Evolutionary conservation across 805 yeast genomes (phyloP), one percentile per base, ranked within the genome.

Genomic region (Candida incommunis): DNA sequence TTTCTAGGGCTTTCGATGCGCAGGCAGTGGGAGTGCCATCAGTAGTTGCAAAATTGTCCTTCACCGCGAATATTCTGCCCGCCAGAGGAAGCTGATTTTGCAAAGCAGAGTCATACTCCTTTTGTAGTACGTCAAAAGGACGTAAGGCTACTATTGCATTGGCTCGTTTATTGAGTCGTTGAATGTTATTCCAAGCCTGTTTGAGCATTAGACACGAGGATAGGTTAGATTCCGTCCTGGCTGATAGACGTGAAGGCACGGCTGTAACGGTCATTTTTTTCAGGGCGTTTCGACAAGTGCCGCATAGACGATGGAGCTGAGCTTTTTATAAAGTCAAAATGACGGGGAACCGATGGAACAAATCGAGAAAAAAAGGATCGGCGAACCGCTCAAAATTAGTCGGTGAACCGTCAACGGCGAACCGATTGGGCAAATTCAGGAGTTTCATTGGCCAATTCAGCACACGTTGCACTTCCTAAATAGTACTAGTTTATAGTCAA

Each of bases 1-100:
- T 56, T 13, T 57, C 47, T 5, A 92, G 68, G 29, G 82, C 74
- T 34, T 64, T 59, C 0, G 97, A 88, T 0, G 81, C 81, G 54
- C 96, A 83, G 0, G 95, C 82, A 0, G 96, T 84, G 1, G 82
- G 75, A 37, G 72, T 70, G 7, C 37, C 37, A 11, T 70, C 71
- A 4, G 57, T 62, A 0, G 96, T 80, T 37, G 76, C 75, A 43
- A 88, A 79, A 58, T 86, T 87, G 62, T 90, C 97, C 55, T 92
- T 94, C 22, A 82, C 63, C 0, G 80, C 82, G 9, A 67, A 61
- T 0, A 64, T 56, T 2, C 59, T 53, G 4, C 66, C 65, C 20
- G 37, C 11, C 18, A 31, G 37, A 5, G 37, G 37, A 9, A n/a
- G 18, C 9, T 7, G 5, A 18, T 31, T 31, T n/a, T n/a, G 37